Evolutionary conservation across 257 asterid genomes (phyloP).

Genomic region (Anisodus tanguticus): DNA sequence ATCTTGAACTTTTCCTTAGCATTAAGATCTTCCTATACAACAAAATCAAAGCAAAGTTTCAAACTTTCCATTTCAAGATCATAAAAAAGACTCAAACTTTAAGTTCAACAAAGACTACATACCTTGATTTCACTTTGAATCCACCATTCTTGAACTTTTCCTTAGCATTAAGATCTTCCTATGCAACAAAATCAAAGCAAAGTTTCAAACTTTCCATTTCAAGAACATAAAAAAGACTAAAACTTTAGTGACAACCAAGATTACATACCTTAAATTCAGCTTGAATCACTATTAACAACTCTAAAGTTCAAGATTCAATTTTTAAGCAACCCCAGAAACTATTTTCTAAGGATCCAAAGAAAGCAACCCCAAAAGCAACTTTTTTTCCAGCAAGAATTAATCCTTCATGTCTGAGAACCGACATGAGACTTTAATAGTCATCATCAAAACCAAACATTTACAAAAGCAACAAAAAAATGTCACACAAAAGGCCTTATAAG

Average conservation of each 20-base stretch:
- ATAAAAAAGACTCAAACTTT: constrained; percentile 36
- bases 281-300: constrained; percentile 12
- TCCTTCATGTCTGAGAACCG: constrained; percentile 47
- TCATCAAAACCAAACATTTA: constrained; percentile 45
- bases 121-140: constrained; percentile 29
- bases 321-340: constrained; percentile 15
- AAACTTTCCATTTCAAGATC: constrained; percentile 28
- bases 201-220: constrained; percentile 28
- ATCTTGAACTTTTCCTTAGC: constrained; percentile 38
- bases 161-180: constrained; percentile 34
- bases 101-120: not conserved
- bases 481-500: constrained; percentile 33
- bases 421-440: constrained; percentile 60
- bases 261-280: constrained; percentile 27
- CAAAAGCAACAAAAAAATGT: constrained; percentile 50
- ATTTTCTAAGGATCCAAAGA: constrained; percentile 32
- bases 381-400: constrained; percentile 44
- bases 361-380: constrained; percentile 27
- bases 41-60: constrained; percentile 30
- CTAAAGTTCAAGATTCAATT: constrained; percentile 28
- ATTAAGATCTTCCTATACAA: constrained; percentile 29
- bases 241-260: constrained; percentile 29
- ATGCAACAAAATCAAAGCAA: constrained; percentile 31
- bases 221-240: constrained; percentile 28
- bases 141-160: constrained; percentile 34